A percentile compares a stretch with the other conserved stretches of the same genome.
Evolutionary conservation across 441 rosid genomes (phyloP).

Genomic region (Mallotus japonicus): DNA sequence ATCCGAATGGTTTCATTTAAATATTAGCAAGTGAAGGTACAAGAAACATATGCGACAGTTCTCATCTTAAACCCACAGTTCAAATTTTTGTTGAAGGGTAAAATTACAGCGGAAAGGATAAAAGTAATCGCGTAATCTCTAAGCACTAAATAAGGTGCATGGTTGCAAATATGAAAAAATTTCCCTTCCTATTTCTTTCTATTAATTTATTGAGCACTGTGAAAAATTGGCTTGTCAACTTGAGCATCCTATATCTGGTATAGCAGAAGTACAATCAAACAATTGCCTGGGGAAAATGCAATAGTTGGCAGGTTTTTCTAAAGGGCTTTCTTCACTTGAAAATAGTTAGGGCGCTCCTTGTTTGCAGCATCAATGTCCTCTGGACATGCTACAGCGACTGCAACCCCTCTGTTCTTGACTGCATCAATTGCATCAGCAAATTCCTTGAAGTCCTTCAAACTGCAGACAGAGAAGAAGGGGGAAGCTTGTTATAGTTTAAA

Average conservation of each 20-base stretch:
- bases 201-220: not conserved
- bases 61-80: not conserved
- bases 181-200: not conserved
- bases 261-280: not conserved
- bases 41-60: not conserved
- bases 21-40: not conserved
- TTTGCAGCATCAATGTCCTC: constrained; percentile 72
- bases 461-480: constrained; percentile 23
- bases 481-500: not conserved
- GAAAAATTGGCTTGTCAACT: not conserved
- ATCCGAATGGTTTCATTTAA: not conserved
- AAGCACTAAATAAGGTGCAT: not conserved
- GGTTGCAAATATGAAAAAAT: not conserved
- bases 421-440: constrained; percentile 69
- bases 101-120: not conserved
- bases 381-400: constrained; percentile 75
- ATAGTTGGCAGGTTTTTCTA: constrained; percentile 20
- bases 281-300: not conserved
- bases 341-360: constrained; percentile 54
- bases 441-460: constrained; percentile 82
- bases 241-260: not conserved
- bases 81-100: not conserved
- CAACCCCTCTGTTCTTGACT: constrained; percentile 59
- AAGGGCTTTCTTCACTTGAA: constrained; percentile 69
- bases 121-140: not conserved